Base-by-base conservation (phyloP, 805 yeast species). In the Cyberlindnera lachancei region DNA sequence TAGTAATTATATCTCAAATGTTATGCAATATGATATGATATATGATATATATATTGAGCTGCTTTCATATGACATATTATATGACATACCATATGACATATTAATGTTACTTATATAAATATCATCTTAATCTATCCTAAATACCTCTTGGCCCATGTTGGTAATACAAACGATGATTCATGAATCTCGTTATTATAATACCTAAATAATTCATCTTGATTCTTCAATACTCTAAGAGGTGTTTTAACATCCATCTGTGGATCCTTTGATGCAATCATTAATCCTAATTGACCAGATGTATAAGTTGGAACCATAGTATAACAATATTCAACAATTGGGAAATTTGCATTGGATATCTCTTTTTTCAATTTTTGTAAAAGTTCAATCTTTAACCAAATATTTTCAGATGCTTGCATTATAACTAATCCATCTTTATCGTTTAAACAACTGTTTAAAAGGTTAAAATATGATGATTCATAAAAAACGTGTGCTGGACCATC, bases 401-500 rank as follows among this genome's bases (percentile, higher is more conserved):
- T 82, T 53, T 82, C 94, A 29, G 67, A 61, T 2, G 45, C 45
- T 55, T 86, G 95, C 68, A 86, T 80, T 28, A 87, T 80, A 29
- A 86, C 80, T 23, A 86, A 75, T 21, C 79, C 78, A n/a, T n/a
- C n/a, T 40, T 75, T 63, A 3, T 65, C 64, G 27, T 70, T 70
- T 34, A 87, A 66, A 5, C 92, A 82, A 36, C 70, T 67, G 40
- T 63, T 49, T 36, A 88, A 61, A 34, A 87, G 61, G 48, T 74
- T 64, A 58, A 86, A 87, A 61, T 87, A 87, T 35, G 70, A 73
- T 38, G 69, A 67, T 55, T 85, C 84, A 63, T 87, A 87, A 46
- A 87, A 82, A 14, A 82, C 82, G 48, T 79, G 94, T 2, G 96
- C 96, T 6, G 96, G 96, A 3, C 92, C 96, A 47, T 87, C 96